Evolutionary conservation across 345 rosid genomes (phyloP).

Genomic region (Populus ilicifolia): DNA sequence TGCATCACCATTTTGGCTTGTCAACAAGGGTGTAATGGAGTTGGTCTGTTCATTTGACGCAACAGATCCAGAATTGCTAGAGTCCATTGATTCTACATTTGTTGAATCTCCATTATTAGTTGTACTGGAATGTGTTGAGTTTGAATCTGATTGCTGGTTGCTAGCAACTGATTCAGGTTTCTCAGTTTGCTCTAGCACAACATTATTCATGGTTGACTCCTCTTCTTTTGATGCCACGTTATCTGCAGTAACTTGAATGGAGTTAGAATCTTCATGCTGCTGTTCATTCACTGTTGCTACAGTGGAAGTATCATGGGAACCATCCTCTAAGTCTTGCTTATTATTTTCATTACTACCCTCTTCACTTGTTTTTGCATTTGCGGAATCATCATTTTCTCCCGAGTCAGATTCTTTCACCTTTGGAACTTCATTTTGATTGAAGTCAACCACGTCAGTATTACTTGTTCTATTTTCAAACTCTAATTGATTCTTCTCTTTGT

Average conservation of each 20-base stretch:
- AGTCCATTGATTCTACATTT: slow-evolving; percentile 30
- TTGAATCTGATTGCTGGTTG: slow-evolving; percentile 42
- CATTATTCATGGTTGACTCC: slow-evolving; percentile 28
- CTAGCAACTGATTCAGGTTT: slow-evolving; percentile 37
- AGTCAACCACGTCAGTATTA: slow-evolving; percentile 18
- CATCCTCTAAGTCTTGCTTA: slow-evolving; percentile 26
- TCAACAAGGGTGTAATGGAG: not conserved
- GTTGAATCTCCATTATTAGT: slow-evolving; percentile 31
- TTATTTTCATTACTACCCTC: slow-evolving; percentile 25
- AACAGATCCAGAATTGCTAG: slow-evolving; percentile 22
- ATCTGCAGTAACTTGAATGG: slow-evolving; percentile 2
- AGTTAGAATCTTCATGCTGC: slow-evolving; percentile 14
- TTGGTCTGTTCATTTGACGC: slow-evolving; percentile 24
- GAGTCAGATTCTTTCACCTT: slow-evolving; percentile 28
- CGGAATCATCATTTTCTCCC: slow-evolving; percentile 18
- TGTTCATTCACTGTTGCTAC: slow-evolving; percentile 21
- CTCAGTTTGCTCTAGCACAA: slow-evolving; percentile 37
- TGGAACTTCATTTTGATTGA: slow-evolving; percentile 33
- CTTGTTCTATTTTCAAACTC: slow-evolving; percentile 20
- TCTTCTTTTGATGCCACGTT: slow-evolving; percentile 22
- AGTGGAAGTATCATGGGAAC: slow-evolving; percentile 19
- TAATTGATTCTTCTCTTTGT: slow-evolving; percentile 28
- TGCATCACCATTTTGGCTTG: slow-evolving; percentile 10
- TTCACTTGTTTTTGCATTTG: slow-evolving; percentile 8
- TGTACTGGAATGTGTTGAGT: slow-evolving; percentile 30